These are phyloP conservation scores for Fusarium temperatum DNA, from an alignment of 2,329 filamentous ascomycete species.

Conservation along the genomic window DNA sequence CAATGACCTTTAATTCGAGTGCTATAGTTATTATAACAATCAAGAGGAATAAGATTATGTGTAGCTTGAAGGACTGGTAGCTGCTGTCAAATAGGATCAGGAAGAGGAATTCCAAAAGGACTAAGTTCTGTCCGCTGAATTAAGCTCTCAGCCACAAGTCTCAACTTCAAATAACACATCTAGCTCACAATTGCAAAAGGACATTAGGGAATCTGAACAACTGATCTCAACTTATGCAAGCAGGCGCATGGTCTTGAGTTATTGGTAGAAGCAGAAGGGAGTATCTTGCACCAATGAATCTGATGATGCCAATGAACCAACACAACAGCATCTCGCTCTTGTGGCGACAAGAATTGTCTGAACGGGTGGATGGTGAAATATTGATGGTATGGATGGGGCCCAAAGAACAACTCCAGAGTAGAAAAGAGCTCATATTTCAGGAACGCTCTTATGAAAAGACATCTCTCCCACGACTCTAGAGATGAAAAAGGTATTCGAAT, in stretches of 20 bases:
- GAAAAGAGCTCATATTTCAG: background rate
- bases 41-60: background rate
- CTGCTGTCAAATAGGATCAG: background rate
- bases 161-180: too few species aligned
- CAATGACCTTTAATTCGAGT: accelerated
- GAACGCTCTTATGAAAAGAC: background rate
- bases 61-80: background rate
- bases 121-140: too few species aligned
- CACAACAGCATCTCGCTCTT: background rate
- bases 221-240: background rate
- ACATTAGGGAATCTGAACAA: background rate
- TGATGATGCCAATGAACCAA: background rate
- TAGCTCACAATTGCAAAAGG: too few species aligned
- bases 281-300: background rate
- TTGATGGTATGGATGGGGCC: background rate
- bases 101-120: background rate
- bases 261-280: background rate
- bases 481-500: background rate
- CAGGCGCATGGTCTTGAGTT: background rate
- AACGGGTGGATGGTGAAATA: background rate
- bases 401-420: background rate
- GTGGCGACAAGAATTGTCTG: background rate
- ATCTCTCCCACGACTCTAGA: background rate
- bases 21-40: background rate
- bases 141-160: too few species aligned